Evolutionary conservation across 805 yeast genomes (phyloP), one percentile per base, ranked within the genome.

Genomic region (Candida insectalens): DNA sequence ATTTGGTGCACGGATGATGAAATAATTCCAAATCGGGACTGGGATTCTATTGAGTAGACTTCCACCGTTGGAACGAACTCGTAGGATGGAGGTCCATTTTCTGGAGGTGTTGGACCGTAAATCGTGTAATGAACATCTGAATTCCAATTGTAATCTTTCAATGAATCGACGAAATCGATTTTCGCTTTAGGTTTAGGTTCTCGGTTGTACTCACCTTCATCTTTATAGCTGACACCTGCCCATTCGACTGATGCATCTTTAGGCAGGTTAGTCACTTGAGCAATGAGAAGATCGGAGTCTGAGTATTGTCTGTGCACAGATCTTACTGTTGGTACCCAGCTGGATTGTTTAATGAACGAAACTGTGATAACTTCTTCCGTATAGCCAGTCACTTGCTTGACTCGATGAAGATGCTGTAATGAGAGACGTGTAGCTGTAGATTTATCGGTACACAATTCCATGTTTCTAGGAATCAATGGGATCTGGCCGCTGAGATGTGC

Each of bases 401-500:
- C 79, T 12, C 73, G 67, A 40, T 67, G 63, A 32, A 85, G 69
- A 56, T 87, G 92, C 52, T 84, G 94, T 32, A 88, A 65, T 0
- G 95, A 64, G 17, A 87, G 54, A 0, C 65, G 60, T 0, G 74
- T 49, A 33, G 74, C 70, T 12, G 35, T 19, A 4, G 51, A 39
- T 3, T 49, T 40, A 8, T 55, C 60, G 4, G 32, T 30, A 15
- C 44, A 47, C 25, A 83, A 45, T 3, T 57, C 66, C 88, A 89
- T 82, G 9, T 71, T 54, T 1, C 71, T 55, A 0, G 98, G 96
- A 2, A 78, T 53, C 26, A 92, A 61, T 2, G 95, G 94, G 25
- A 92, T 88, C 59, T 92, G 97, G 0, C 98, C 98, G 33, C 96
- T 83, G 9, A 88, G 53, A 25, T 67, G 63, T 3, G 80, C 77